Base-by-base conservation (phyloP, 2,329 filamentous ascomycete species). In the Hypomyces rosellus region DNA sequence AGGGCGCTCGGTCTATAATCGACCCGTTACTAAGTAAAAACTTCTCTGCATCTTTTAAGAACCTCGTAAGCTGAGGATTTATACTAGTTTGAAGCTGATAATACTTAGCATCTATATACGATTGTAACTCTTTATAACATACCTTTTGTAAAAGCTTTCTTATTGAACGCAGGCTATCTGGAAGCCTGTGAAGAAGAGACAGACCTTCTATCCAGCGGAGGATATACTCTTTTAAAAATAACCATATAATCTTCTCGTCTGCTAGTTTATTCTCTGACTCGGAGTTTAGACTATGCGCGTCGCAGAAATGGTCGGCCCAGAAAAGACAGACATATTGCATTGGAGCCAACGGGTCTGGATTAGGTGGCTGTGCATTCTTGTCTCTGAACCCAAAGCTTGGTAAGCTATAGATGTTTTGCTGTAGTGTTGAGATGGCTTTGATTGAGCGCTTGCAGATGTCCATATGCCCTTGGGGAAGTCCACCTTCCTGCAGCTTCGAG, bases 321-420 rank as follows among this genome's bases (percentile, higher is more conserved):
- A 63, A 64, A 37, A 67, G 48, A 49, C 63, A 66, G 7, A 62
- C 58, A 43, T 63, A 64, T 44, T 49, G 55, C 33, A 61, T 46
- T 5, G 59, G 16, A 4, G 58, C 45, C 20, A 60, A 38, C 1
- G 57, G 56, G 36, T 60, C 51, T 38, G 48, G 54, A 30, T 47
- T 36, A 34, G 50, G 58, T 36, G 30, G 42, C 39, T 7, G 34
- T 33, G 43, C 47, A 11, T 57, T 8, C n/a, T 46, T 58, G n/a
- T n/a, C n/a, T n/a, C n/a, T 56, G 55, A 66, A 55, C 20, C 38
- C 62, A 53, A 51, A 51, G 22, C 46, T 46, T 34, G 50, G 16
- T 3, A 74, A 37, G 4, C 52, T 30, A 45, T 68, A 73, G 0
- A 73, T 69, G 44, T 74, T 64, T 3, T 64, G 61, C 36, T 49